phyloP scores from a whole-genome alignment of 2,329 filamentous ascomycete species.

The Aspergillus brunneoviolaceus region DNA sequence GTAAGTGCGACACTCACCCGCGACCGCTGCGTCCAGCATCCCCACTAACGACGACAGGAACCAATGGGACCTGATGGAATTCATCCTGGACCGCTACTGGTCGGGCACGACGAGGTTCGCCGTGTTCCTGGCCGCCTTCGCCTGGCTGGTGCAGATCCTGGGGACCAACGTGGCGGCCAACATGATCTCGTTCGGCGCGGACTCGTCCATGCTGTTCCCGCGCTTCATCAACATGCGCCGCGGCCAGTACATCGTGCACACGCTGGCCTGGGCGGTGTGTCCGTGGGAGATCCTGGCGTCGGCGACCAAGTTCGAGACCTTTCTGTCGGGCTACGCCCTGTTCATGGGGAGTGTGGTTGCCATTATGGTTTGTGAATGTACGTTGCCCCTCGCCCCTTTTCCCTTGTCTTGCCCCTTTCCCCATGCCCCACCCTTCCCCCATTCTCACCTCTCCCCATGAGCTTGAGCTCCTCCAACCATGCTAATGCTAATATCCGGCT shows the following conservation, averaged over 20 bases:
- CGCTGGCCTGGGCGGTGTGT: constrained; percentile 51
- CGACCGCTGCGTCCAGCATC: not conserved
- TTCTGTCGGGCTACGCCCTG: constrained; percentile 9
- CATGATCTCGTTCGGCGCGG: constrained; percentile 36
- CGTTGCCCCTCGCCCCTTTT: not conserved
- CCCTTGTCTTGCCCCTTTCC: not conserved
- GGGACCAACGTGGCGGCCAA: constrained; percentile 42
- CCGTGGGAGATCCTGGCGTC: constrained; percentile 14
- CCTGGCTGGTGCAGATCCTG: constrained; percentile 36
- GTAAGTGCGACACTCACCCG: not conserved
- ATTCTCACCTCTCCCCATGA: no score
- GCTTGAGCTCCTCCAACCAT: no score
- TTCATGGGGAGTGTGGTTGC: constrained; percentile 12
- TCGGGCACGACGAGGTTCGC: constrained; percentile 36
- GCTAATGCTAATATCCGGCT: not conserved
- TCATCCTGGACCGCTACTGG: constrained; percentile 36
- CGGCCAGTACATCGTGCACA: constrained; percentile 52
- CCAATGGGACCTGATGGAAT: constrained; percentile 31
- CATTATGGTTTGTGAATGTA: constrained; percentile 8
- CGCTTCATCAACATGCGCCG: constrained; percentile 55
- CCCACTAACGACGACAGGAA: constrained; percentile 21
- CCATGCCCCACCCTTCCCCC: no score
- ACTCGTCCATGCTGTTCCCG: constrained; percentile 47
- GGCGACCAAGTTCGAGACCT: constrained; percentile 9
- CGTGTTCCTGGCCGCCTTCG: constrained; percentile 41